Conservation (phyloP, 2,329 filamentous ascomycete species). For the Fusarium sp. region DNA sequence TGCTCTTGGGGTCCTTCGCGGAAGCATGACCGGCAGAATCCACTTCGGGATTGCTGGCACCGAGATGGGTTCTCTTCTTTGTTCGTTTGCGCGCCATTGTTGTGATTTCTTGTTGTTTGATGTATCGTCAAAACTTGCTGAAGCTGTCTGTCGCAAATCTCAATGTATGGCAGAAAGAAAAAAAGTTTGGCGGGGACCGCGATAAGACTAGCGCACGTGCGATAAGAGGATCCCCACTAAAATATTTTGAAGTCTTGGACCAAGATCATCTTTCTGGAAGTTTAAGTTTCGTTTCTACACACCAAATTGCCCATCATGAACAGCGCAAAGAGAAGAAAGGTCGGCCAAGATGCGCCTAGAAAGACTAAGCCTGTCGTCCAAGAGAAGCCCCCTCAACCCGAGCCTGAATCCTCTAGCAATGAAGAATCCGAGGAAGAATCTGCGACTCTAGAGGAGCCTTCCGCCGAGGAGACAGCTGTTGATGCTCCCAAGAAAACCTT, state of each 20-base stretch:
- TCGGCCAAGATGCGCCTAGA: constrained; percentile 47
- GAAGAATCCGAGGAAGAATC: constrained; percentile 49
- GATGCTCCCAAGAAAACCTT: constrained; percentile 72
- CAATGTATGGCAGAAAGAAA: constrained; percentile 46
- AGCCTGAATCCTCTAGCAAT: constrained; percentile 32
- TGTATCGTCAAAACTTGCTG: constrained; percentile 26
- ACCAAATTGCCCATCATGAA: constrained; percentile 48
- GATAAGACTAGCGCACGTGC: constrained; percentile 52
- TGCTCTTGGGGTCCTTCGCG: constrained; percentile 84
- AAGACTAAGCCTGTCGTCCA: constrained; percentile 32
- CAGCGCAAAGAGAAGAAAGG: constrained; percentile 56
- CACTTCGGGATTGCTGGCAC: constrained; percentile 70
- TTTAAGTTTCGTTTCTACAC: not conserved
- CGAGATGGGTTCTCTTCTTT: constrained; percentile 90
- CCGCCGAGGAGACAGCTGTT: constrained; percentile 47
- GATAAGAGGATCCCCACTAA: constrained; percentile 50
- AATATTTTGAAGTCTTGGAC: constrained; percentile 35
- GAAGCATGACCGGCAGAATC: constrained; percentile 70
- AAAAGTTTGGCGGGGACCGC: constrained; percentile 48
- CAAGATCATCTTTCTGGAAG: constrained; percentile 16
- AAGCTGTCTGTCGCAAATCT: constrained; percentile 37
- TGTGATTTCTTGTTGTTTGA: constrained; percentile 29
- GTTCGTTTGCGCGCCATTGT: constrained; percentile 82
- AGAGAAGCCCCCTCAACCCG: constrained; percentile 22
- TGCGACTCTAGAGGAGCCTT: constrained; percentile 49